phyloP scores from a whole-genome alignment of 345 rosid genomes.

The Corchorus olitorius region DNA sequence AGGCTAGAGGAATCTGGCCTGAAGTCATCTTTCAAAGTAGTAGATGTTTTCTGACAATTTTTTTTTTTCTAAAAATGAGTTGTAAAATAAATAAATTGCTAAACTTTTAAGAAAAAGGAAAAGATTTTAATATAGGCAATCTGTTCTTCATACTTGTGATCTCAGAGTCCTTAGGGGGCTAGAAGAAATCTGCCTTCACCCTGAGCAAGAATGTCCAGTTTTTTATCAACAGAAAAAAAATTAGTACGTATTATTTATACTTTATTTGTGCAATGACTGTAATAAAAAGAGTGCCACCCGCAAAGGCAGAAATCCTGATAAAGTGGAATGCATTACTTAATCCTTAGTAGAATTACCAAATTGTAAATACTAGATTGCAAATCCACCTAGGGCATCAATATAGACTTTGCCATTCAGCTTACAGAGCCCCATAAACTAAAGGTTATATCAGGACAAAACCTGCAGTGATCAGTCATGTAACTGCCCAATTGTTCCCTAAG shows the following conservation, averaged over 20 bases:
- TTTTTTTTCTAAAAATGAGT: not conserved
- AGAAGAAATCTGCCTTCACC: not conserved
- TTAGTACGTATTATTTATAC: not conserved
- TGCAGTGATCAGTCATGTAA: not conserved
- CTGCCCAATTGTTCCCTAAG: not conserved
- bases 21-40: not conserved
- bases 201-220: not conserved
- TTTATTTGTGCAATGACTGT: no score
- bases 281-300: no score
- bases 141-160: not conserved
- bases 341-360: no score
- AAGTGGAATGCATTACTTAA: not conserved
- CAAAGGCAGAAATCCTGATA: not conserved
- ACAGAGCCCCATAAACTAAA: not conserved
- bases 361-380: no score
- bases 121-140: no score
- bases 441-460: not conserved
- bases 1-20: not conserved
- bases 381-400: no score
- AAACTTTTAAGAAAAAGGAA: not conserved
- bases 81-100: not conserved
- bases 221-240: not conserved
- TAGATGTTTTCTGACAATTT: no score
- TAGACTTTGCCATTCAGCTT: no score
- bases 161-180: not conserved